A percentile compares a stretch with the other conserved stretches of the same genome.
phyloP scores from a whole-genome alignment of 768 basidiomycete genomes.

The Saitozyma sp. region DNA sequence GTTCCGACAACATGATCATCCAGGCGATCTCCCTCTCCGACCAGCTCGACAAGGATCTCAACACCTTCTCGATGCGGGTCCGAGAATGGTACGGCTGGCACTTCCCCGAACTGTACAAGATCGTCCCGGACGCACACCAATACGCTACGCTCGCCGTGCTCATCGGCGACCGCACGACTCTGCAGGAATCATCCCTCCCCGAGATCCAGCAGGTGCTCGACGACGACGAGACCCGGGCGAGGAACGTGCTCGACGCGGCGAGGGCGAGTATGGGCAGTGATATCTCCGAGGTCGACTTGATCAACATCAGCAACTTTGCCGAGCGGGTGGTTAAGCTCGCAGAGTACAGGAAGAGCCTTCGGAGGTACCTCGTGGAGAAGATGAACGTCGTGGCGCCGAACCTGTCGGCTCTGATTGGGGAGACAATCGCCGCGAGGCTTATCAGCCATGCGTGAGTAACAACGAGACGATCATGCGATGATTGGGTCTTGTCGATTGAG shows the following conservation, averaged over 20 bases:
- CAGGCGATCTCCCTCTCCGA: slow-evolving; percentile 97
- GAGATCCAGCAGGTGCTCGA: slow-evolving; percentile 77
- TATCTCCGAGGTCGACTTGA: slow-evolving; percentile 86
- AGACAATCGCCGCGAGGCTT: slow-evolving; percentile 84
- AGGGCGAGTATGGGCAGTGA: slow-evolving; percentile 91
- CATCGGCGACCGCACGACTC: slow-evolving; percentile 82
- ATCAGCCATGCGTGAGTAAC: slow-evolving; percentile 76
- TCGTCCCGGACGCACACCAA: slow-evolving; percentile 86
- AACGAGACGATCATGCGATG: not conserved
- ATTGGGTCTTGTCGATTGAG: not conserved
- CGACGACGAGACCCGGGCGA: slow-evolving; percentile 79
- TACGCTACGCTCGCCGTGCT: slow-evolving; percentile 83
- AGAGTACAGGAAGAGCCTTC: slow-evolving; percentile 87
- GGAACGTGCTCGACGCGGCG: slow-evolving; percentile 92
- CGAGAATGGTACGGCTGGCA: slow-evolving; percentile 99
- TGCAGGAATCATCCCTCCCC: slow-evolving; percentile 67
- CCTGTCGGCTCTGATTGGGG: slow-evolving; percentile 83
- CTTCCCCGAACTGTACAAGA: slow-evolving; percentile 90
- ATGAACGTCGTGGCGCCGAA: slow-evolving; percentile 97
- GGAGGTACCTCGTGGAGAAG: slow-evolving; percentile 87
- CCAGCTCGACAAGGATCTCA: slow-evolving; percentile 99
- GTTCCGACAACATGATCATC: slow-evolving; percentile 97
- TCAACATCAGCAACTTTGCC: slow-evolving; percentile 92
- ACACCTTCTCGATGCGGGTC: slow-evolving; percentile 96
- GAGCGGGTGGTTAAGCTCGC: slow-evolving; percentile 84